Conservation (phyloP, 2,329 filamentous ascomycete species). For the Clonostachys sp. region DNA sequence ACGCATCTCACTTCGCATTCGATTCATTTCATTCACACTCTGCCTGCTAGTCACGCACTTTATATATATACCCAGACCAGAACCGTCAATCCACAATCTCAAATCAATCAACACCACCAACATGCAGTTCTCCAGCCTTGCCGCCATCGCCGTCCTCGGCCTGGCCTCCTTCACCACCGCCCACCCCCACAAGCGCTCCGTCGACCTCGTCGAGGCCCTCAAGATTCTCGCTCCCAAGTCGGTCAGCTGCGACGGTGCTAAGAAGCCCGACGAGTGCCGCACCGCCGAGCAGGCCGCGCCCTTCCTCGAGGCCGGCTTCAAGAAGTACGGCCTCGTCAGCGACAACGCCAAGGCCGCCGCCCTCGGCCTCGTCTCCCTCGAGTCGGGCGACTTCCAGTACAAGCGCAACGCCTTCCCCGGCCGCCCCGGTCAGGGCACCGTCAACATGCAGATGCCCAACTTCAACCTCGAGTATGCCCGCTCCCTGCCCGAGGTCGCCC, state of each 20-base stretch:
- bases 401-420: conserved; percentile 58
- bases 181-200: conserved; percentile 1
- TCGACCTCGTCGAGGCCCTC: conserved; percentile 32
- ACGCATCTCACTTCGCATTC: too few relatives aligned
- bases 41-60: too few relatives aligned
- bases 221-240: conserved; percentile 53
- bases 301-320: conserved; percentile 51
- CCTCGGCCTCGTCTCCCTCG: conserved; percentile 66
- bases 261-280: conserved; percentile 51
- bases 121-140: background rate
- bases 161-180: background rate
- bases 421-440: conserved; percentile 66
- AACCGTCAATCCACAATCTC: too few relatives aligned
- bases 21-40: too few relatives aligned
- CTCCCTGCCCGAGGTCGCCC: conserved; percentile 28
- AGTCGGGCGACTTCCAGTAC: conserved; percentile 66
- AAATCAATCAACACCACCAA: background rate
- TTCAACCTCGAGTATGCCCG: conserved; percentile 45
- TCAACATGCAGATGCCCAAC: conserved; percentile 44
- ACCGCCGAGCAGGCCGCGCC: conserved; percentile 59
- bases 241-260: conserved; percentile 39
- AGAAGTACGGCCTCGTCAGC: conserved; percentile 47
- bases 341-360: conserved; percentile 64
- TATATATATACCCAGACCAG: too few relatives aligned
- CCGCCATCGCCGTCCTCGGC: conserved; percentile 5